Conservation (phyloP, 1,139 yeast species). For the Saccharomyces pastorianus region DNA sequence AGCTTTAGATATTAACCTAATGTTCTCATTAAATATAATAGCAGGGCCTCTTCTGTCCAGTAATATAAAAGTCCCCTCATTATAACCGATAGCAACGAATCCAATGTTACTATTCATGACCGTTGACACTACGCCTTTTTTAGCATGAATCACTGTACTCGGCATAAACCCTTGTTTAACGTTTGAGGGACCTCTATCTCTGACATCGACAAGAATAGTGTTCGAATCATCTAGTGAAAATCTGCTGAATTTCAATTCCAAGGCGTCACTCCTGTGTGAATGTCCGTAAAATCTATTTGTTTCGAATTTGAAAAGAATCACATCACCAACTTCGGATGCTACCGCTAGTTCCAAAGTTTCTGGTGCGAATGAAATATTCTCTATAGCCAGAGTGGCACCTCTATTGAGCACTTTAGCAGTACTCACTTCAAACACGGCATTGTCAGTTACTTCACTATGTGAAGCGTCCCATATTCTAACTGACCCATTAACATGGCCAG, state of each 20-base stretch:
- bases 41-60: conserved; percentile 85
- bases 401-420: conserved; percentile 41
- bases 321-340: conserved; percentile 55
- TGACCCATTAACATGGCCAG: conserved; percentile 78
- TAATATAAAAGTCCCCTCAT: conserved; percentile 63
- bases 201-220: conserved; percentile 31
- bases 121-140: conserved; percentile 45
- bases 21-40: conserved; percentile 48
- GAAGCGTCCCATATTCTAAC: conserved; percentile 78
- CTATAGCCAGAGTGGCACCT: conserved; percentile 40
- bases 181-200: conserved; percentile 35
- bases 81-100: conserved; percentile 75
- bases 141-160: conserved; percentile 41
- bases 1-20: conserved; percentile 21
- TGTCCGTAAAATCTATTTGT: conserved; percentile 39
- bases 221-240: conserved; percentile 25
- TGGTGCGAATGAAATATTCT: conserved; percentile 62
- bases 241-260: conserved; percentile 28
- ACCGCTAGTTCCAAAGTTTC: conserved; percentile 67
- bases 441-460: conserved; percentile 61
- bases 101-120: conserved; percentile 69
- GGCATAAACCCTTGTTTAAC: conserved; percentile 67
- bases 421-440: conserved; percentile 48
- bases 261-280: conserved; percentile 20
- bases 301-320: conserved; percentile 69